phyloP scores from a whole-genome alignment of 2,329 filamentous ascomycete species.

The Trichoderma hamatum region DNA sequence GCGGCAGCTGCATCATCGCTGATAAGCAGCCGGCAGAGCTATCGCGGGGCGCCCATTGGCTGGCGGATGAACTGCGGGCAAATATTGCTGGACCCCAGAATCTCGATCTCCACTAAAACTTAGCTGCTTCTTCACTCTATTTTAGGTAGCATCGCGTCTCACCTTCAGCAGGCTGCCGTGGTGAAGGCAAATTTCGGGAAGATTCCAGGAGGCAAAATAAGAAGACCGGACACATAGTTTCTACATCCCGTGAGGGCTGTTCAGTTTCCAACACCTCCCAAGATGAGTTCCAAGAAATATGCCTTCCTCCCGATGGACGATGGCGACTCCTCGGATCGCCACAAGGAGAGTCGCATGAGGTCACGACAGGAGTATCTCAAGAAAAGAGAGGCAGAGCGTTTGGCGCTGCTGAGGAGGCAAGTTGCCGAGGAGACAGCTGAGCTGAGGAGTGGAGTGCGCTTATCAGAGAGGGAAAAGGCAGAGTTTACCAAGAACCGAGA shows the following conservation, averaged over 20 bases:
- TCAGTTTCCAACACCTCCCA: neutral
- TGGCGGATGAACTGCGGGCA: conserved; percentile 25
- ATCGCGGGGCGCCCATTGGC: conserved; percentile 34
- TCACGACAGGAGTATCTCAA: conserved; percentile 92
- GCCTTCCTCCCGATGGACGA: conserved; percentile 70
- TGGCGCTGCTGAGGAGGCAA: conserved; percentile 85
- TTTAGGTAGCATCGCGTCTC: conserved; percentile 23
- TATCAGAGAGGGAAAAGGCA: conserved; percentile 79
- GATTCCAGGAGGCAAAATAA: neutral
- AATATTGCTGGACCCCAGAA: neutral
- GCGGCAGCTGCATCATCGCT: conserved; percentile 5
- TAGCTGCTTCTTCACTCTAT: conserved; percentile 1
- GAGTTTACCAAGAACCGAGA: conserved; percentile 91
- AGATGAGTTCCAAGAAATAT: conserved; percentile 63
- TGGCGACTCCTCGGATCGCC: conserved; percentile 46
- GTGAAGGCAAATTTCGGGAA: neutral
- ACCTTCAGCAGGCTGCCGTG: conserved; percentile 15
- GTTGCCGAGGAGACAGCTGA: conserved; percentile 88
- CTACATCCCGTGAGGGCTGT: neutral
- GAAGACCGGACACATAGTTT: neutral
- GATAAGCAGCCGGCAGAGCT: conserved; percentile 26
- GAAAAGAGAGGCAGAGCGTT: conserved; percentile 84
- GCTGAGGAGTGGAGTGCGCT: conserved; percentile 70
- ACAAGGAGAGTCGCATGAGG: conserved; percentile 62
- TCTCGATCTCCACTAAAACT: conserved; percentile 13